Percentiles rank a stretch among this genome's conserved stretches.
Conservation (phyloP, 768 basidiomycete species). For the Lactarius evosmus region DNA sequence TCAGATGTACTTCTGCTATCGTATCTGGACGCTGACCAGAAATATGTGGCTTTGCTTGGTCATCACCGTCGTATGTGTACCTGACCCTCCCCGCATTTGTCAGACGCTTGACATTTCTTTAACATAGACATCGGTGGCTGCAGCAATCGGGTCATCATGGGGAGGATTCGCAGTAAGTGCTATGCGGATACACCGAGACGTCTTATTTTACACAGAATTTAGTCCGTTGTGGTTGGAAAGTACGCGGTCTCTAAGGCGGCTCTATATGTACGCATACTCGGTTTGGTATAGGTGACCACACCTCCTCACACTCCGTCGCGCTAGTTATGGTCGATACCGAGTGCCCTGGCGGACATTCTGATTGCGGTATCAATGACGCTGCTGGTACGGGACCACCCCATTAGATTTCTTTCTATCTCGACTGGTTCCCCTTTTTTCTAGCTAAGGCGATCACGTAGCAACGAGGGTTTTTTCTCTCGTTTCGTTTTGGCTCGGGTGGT, state of each 20-base stretch:
- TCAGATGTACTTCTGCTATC: conserved; percentile 36
- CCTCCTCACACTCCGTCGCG: neutral
- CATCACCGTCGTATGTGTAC: conserved; percentile 11
- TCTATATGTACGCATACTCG: conserved; percentile 5
- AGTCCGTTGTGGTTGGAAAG: conserved; percentile 10
- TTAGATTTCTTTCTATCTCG: neutral
- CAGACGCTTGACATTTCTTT: neutral
- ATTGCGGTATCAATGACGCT: conserved; percentile 14
- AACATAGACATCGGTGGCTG: neutral
- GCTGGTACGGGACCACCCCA: conserved; percentile 6
- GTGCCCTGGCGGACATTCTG: conserved; percentile 16
- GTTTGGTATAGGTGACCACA: neutral
- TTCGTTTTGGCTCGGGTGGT: conserved; percentile 29
- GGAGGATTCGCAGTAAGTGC: conserved; percentile 16
- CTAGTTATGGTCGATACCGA: conserved; percentile 17
- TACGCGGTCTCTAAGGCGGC: conserved; percentile 10
- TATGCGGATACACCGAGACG: neutral
- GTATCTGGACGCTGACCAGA: conserved; percentile 32
- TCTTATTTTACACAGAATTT: neutral
- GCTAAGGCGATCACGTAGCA: conserved; percentile 1
- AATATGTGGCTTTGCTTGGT: conserved; percentile 6
- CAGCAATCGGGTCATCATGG: conserved; percentile 8
- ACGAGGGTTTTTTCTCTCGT: conserved; percentile 5
- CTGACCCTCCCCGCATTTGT: neutral
- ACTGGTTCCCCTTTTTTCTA: neutral